Evolutionary conservation across 495 filamentous ascomycete genomes (phyloP).

Genomic region (Acidomyces sp.): DNA sequence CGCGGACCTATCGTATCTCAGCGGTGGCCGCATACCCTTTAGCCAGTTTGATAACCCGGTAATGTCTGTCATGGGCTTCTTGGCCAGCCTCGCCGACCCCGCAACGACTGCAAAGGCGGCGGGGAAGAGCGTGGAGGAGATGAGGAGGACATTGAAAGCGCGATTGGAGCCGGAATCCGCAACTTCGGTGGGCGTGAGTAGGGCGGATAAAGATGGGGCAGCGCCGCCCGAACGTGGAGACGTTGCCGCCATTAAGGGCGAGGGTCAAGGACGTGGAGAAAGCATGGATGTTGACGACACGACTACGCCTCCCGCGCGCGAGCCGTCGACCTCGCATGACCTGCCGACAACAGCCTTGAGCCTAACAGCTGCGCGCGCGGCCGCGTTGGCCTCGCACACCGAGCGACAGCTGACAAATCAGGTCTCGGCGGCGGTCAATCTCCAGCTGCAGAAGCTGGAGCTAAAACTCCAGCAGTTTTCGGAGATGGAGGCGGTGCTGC

Average conservation of each 20-base stretch:
- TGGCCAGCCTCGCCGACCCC: slow-evolving; percentile 78
- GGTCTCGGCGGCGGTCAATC: slow-evolving; percentile 72
- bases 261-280: slow-evolving; percentile 30
- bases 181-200: slow-evolving; percentile 26
- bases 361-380: slow-evolving; percentile 68
- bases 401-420: slow-evolving; percentile 92
- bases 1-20: slow-evolving; percentile 47
- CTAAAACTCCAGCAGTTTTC: slow-evolving; percentile 79
- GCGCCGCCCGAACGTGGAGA: not conserved
- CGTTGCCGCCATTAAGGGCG: slow-evolving; percentile 4
- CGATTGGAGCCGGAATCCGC: slow-evolving; percentile 50
- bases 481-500: slow-evolving; percentile 83
- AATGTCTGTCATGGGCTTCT: slow-evolving; percentile 84
- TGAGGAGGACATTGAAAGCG: slow-evolving; percentile 58
- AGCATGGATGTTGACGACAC: slow-evolving; percentile 52
- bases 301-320: slow-evolving; percentile 22
- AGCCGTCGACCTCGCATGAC: slow-evolving; percentile 12
- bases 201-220: slow-evolving; percentile 1
- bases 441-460: slow-evolving; percentile 30
- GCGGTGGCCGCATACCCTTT: slow-evolving; percentile 66
- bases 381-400: slow-evolving; percentile 82
- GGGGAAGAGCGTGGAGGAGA: slow-evolving; percentile 68
- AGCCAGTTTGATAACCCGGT: slow-evolving; percentile 86
- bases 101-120: slow-evolving; percentile 79
- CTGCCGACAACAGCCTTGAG: slow-evolving; percentile 70